phyloP scores from a whole-genome alignment of 192 early-diverging fungal species.

The Coemansia sp. region DNA sequence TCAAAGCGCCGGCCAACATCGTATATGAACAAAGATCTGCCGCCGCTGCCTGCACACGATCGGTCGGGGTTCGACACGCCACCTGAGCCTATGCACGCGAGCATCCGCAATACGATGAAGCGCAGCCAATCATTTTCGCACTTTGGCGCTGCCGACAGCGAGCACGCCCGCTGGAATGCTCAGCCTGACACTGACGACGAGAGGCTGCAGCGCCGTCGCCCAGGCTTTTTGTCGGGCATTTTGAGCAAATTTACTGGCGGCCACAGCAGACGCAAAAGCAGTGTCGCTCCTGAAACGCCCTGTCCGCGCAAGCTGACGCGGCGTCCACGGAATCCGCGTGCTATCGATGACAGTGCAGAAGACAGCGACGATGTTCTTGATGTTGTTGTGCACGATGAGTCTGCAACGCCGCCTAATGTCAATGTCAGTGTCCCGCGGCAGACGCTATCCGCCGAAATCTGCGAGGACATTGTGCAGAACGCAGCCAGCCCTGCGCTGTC shows the following conservation, averaged over 20 bases:
- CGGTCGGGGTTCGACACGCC: not conserved
- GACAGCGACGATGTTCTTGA: conserved; percentile 4
- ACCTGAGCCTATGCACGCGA: not conserved
- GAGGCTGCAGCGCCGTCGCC: conserved; percentile 4
- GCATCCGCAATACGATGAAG: conserved; percentile 13
- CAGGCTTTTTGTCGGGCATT: conserved; percentile 31
- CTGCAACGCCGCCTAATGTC: conserved; percentile 21
- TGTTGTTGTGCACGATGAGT: not conserved
- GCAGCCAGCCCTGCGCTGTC: conserved; percentile 22
- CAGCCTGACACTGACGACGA: not conserved
- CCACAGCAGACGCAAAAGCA: conserved; percentile 27
- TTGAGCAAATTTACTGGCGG: conserved; percentile 16
- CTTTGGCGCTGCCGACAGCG: conserved; percentile 5
- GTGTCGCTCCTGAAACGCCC: not conserved
- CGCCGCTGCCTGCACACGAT: conserved; percentile 11
- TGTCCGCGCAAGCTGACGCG: conserved; percentile 20
- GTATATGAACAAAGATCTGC: conserved; percentile 32
- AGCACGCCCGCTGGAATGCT: not conserved
- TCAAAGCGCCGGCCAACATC: not conserved
- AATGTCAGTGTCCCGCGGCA: conserved; percentile 9
- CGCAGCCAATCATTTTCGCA: conserved; percentile 40
- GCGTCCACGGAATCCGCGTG: conserved; percentile 15
- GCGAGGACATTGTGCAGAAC: conserved; percentile 23
- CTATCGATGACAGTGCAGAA: conserved; percentile 3
- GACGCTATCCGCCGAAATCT: conserved; percentile 32